These are phyloP conservation scores for Adansonia digitata DNA, from an alignment of 345 rosid genomes.

Conservation along the genomic window DNA sequence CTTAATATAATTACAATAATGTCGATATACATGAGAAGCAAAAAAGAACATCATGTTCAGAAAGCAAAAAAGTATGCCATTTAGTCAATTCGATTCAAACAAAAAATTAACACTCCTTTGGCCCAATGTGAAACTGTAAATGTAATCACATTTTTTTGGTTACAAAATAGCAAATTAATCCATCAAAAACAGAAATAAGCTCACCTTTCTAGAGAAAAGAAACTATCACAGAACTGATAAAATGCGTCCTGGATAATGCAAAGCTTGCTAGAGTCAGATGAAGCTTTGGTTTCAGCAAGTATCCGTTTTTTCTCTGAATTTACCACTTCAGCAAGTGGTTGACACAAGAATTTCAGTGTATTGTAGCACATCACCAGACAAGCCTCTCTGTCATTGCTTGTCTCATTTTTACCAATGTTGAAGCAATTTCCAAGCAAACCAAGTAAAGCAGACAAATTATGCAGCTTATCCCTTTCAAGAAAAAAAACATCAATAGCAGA, in stretches of 20 bases:
- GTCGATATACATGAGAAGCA: background rate
- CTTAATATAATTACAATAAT: background rate
- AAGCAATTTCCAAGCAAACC: constrained; percentile 39
- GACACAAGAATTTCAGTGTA: constrained; percentile 72
- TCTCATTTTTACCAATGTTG: constrained; percentile 28
- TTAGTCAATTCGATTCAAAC: background rate
- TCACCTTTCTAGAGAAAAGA: constrained; percentile 47
- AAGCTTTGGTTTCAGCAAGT: constrained; percentile 36
- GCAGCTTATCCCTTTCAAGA: constrained; percentile 37
- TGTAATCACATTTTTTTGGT: background rate
- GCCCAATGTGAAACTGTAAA: background rate
- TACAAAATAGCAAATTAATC: constrained; percentile 10
- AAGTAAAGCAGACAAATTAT: constrained; percentile 42
- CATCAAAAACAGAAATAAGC: constrained; percentile 8
- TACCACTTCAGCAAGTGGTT: constrained; percentile 66
- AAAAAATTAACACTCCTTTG: background rate
- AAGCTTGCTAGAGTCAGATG: constrained; percentile 37
- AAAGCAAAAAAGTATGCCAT: background rate
- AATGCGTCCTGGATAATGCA: constrained; percentile 49
- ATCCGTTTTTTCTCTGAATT: constrained; percentile 52
- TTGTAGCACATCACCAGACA: constrained; percentile 39
- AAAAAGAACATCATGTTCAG: background rate
- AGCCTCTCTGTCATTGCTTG: constrained; percentile 27
- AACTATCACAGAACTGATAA: constrained; percentile 48
- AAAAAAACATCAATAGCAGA: constrained; percentile 35